A percentile compares a stretch with the other conserved stretches of the same genome.
Evolutionary conservation across 208 protist species (phyloP).

Genomic region (Leptomonas seymouri): DNA sequence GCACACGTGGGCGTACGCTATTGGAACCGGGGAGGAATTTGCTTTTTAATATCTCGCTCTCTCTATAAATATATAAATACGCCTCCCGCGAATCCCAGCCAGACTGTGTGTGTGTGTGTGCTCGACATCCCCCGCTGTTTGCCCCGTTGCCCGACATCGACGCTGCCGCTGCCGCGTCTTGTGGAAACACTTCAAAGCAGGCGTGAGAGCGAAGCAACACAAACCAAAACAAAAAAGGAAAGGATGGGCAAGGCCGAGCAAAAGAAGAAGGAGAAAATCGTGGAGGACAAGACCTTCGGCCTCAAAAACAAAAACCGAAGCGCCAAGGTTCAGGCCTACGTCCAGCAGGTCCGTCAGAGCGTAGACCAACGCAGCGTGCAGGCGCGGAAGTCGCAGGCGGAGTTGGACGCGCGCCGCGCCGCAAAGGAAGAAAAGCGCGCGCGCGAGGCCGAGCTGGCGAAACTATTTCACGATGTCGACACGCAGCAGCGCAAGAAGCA

Average conservation of each 20-base stretch:
- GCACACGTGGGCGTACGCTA: too few relatives aligned
- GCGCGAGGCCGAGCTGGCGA: conserved; percentile 83
- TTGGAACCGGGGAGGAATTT: too few relatives aligned
- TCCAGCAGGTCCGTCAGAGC: conserved; percentile 68
- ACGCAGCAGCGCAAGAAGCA: conserved; percentile 32
- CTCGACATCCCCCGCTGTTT: too few relatives aligned
- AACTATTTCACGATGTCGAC: conserved; percentile 81
- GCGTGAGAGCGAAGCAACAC: conserved; percentile 7
- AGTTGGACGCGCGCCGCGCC: conserved; percentile 61
- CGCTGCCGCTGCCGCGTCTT: too few relatives aligned
- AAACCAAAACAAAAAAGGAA: not conserved
- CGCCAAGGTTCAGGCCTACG: conserved; percentile 89
- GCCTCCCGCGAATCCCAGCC: too few relatives aligned
- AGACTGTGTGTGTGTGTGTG: too few relatives aligned
- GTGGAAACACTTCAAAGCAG: too few relatives aligned
- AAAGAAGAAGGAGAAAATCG: conserved; percentile 89
- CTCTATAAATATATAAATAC: too few relatives aligned
- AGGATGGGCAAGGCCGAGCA: conserved; percentile 72
- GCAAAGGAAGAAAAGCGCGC: conserved; percentile 81
- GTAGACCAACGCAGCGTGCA: conserved; percentile 70
- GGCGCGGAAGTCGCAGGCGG: conserved; percentile 67
- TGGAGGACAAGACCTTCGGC: conserved; percentile 94
- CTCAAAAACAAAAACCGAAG: conserved; percentile 95
- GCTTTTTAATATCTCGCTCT: too few relatives aligned
- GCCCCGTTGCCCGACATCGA: too few relatives aligned